Evolutionary conservation across 345 rosid species (phyloP).

Genomic region (Carallia pectinifolia): DNA sequence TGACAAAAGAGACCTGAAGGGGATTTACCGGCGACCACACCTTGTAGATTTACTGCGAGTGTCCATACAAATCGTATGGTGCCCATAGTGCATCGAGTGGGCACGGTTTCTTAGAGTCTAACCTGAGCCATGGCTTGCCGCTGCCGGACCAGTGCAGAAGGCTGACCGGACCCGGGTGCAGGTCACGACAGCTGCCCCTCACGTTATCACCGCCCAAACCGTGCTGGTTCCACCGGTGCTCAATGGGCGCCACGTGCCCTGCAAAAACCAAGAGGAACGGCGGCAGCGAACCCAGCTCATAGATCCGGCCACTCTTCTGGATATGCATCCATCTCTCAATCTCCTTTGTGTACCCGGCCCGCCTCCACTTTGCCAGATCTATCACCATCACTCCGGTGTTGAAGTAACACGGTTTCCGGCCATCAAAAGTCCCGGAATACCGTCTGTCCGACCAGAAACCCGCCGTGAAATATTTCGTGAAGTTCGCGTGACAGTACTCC

Average conservation of each 20-base stretch:
- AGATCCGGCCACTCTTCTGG: constrained; percentile 80
- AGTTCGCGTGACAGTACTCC: constrained; percentile 94
- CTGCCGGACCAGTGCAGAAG: constrained; percentile 98
- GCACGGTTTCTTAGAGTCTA: constrained; percentile 74
- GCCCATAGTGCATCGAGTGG: constrained; percentile 88
- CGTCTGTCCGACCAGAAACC: constrained; percentile 64
- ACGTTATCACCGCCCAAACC: constrained; percentile 95
- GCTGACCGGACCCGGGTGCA: constrained; percentile 92
- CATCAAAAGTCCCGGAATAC: constrained; percentile 48
- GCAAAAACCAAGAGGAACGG: constrained; percentile 81
- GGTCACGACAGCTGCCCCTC: constrained; percentile 82
- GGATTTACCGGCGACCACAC: constrained; percentile 24
- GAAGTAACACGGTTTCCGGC: constrained; percentile 75
- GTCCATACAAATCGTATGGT: constrained; percentile 76
- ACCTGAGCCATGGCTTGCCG: constrained; percentile 95
- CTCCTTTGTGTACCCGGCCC: constrained; percentile 60
- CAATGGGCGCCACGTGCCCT: constrained; percentile 87
- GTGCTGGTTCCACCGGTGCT: constrained; percentile 97
- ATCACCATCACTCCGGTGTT: constrained; percentile 97
- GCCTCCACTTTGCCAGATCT: constrained; percentile 87
- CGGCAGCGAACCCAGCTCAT: constrained; percentile 93
- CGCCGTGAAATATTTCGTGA: constrained; percentile 78
- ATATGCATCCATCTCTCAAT: constrained; percentile 98
- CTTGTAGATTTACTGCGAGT: constrained; percentile 13
- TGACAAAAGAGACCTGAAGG: constrained; percentile 13